These are phyloP conservation scores for Zasmidium cellare DNA, from an alignment of 2,329 filamentous ascomycete species.

Conservation along the genomic window DNA sequence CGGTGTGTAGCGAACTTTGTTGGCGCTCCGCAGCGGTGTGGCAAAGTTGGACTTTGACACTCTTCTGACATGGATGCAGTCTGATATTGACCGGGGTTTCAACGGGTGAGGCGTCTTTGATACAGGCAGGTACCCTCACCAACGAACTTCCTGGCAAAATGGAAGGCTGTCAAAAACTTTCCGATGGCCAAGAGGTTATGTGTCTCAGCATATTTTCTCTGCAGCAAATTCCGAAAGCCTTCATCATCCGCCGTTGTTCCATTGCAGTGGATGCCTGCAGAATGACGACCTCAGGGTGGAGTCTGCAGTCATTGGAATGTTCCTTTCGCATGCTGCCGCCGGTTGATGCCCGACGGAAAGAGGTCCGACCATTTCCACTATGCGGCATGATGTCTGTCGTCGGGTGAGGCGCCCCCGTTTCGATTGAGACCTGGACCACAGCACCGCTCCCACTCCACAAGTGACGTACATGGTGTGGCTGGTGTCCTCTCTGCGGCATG, in stretches of 20 bases:
- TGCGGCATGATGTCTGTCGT: too few relatives aligned
- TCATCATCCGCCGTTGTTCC: too few relatives aligned
- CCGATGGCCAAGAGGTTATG: too few relatives aligned
- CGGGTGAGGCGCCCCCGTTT: too few relatives aligned
- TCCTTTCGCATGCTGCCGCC: too few relatives aligned
- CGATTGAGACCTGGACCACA: too few relatives aligned
- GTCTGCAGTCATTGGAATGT: too few relatives aligned
- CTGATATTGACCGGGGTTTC: slow-evolving; percentile 13
- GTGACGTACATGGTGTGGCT: slow-evolving; percentile 21
- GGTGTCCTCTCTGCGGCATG: not conserved
- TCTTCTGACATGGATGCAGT: slow-evolving; percentile 14
- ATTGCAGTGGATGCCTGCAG: too few relatives aligned
- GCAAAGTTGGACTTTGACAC: slow-evolving; percentile 10
- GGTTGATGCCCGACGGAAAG: too few relatives aligned
- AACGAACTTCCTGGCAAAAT: slow-evolving; percentile 13
- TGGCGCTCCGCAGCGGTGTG: slow-evolving; percentile 18
- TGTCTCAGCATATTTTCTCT: too few relatives aligned
- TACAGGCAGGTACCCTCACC: slow-evolving; percentile 19
- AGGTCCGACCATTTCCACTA: not conserved
- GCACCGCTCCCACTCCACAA: not conserved
- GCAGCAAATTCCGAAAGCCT: too few relatives aligned
- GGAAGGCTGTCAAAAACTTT: not conserved
- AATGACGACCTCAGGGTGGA: too few relatives aligned
- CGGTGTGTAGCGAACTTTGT: slow-evolving; percentile 12
- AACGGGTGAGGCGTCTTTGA: slow-evolving; percentile 12